Base-by-base conservation (phyloP, 176 grass and related monocot species). In the Carex littledalei region DNA sequence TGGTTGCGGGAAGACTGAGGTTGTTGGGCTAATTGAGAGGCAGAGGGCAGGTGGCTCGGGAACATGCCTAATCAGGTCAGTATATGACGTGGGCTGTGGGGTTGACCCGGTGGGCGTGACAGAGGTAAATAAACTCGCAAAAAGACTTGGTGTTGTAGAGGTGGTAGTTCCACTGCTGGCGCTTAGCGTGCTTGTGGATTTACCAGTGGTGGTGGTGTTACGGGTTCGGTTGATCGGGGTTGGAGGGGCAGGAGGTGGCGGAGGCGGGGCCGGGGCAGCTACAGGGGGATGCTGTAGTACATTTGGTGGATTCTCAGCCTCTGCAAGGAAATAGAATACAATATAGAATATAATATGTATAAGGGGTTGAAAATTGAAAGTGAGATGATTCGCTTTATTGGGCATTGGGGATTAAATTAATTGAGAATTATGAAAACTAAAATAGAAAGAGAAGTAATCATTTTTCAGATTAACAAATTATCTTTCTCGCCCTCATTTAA, bases 51-150 rank as follows among this genome's bases (percentile, higher is more conserved):
- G 88, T 4, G 91, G 84, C 73, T 91, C 94, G 22, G 18, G 59
- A 0, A 70, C 43, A 21, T 78, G 79, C 9, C 68, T 53, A 3
- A 77, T 84, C 6, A 88, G 81, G 79, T 76, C 62, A 0, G 67
- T 17, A 74, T 87, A 93, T 66, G 85, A 70, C 5, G 82, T 17
- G 5, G 56, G 37, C 57, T 62, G 87, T 54, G 84, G 78, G 14
- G 80, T 34, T 1, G 86, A 76, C 0, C 73, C 81, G 18, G 92
- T 41, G 8, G 91, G 80, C 1, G 88, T 72, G n/a, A 24, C 85
- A 21, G 97, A 92, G 0, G 90, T 91, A 68, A 99, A 99, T 17
- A 99, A 85, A 45, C 90, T 86, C 6, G 93, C 90, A n/a, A 92
- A 87, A 47, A 91, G 65, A 78, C 91, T 92, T n/a, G 89, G 87